Percentiles rank a stretch among this genome's conserved stretches.
phyloP scores from a whole-genome alignment of 768 basidiomycete genomes.

The Saitozyma podzolica region DNA sequence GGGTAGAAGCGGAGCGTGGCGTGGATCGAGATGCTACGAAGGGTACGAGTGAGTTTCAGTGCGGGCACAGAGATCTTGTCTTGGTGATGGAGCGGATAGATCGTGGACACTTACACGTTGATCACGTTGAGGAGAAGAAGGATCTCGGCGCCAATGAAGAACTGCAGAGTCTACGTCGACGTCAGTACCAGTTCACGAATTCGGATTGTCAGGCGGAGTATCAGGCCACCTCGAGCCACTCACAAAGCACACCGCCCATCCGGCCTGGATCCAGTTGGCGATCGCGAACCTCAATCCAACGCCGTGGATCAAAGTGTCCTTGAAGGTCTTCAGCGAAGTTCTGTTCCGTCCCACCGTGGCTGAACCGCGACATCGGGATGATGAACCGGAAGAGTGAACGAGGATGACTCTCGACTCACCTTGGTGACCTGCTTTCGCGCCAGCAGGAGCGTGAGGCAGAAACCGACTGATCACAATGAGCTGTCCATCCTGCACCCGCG shows the following conservation, averaged over 20 bases:
- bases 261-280: slow-evolving; percentile 75
- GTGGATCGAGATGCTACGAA: slow-evolving; percentile 66
- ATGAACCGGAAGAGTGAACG: too few relatives aligned
- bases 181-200: slow-evolving; percentile 1
- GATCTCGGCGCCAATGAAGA: slow-evolving; percentile 74
- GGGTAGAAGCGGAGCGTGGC: slow-evolving; percentile 70
- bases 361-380: background rate
- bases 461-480: slow-evolving; percentile 69
- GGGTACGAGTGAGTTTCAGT: slow-evolving; percentile 3
- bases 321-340: background rate
- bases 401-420: slow-evolving; percentile 53
- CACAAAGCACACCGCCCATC: slow-evolving; percentile 79
- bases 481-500: background rate
- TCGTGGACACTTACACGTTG: slow-evolving; percentile 56
- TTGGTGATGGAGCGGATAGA: background rate
- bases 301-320: slow-evolving; percentile 71
- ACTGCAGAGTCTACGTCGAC: slow-evolving; percentile 62
- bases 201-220: background rate
- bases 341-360: background rate
- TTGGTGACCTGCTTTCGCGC: slow-evolving; percentile 77
- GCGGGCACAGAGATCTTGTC: background rate
- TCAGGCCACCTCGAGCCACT: background rate
- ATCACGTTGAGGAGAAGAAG: slow-evolving; percentile 70
- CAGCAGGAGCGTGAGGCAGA: slow-evolving; percentile 74
- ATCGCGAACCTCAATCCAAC: slow-evolving; percentile 76